Conservation (phyloP, 345 rosid species). For the Capsella bursapastoris region DNA sequence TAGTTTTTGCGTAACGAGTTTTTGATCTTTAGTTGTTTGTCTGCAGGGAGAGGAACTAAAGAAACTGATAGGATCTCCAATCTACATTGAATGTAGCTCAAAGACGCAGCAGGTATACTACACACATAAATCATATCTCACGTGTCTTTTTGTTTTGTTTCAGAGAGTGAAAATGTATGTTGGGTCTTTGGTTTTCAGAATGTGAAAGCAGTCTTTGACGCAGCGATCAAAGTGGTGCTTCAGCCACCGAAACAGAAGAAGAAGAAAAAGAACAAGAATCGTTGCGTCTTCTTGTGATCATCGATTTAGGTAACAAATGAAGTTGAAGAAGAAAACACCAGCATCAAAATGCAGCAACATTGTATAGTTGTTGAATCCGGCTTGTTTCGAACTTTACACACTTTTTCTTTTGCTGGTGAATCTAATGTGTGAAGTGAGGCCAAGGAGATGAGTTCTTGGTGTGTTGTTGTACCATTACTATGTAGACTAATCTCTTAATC, state of each 20-base stretch:
- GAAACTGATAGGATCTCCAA: conserved; percentile 84
- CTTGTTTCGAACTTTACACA: conserved; percentile 19
- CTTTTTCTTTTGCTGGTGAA: conserved; percentile 31
- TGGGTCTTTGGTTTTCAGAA: conserved; percentile 53
- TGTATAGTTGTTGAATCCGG: conserved; percentile 36
- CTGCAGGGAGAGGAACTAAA: conserved; percentile 91
- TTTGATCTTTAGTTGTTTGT: conserved; percentile 27
- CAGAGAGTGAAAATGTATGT: conserved; percentile 2
- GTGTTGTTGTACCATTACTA: conserved; percentile 30
- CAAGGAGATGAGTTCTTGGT: conserved; percentile 37
- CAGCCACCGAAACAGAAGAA: conserved; percentile 92
- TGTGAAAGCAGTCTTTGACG: conserved; percentile 86
- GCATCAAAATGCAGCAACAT: conserved; percentile 35
- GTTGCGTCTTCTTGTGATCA: conserved; percentile 44
- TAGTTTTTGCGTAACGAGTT: not conserved
- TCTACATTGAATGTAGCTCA: conserved; percentile 92
- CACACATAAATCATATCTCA: not conserved
- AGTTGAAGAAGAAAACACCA: conserved; percentile 19
- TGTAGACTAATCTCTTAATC: conserved; percentile 44
- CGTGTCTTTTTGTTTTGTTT: not conserved
- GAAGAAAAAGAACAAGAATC: conserved; percentile 62
- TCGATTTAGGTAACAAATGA: conserved; percentile 38
- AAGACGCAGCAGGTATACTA: conserved; percentile 85
- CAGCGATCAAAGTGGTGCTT: conserved; percentile 87
- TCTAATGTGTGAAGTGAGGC: conserved; percentile 39